Base-by-base conservation (phyloP, 1,284 basidiomycete species). In the Ceratobasidium sp. region DNA sequence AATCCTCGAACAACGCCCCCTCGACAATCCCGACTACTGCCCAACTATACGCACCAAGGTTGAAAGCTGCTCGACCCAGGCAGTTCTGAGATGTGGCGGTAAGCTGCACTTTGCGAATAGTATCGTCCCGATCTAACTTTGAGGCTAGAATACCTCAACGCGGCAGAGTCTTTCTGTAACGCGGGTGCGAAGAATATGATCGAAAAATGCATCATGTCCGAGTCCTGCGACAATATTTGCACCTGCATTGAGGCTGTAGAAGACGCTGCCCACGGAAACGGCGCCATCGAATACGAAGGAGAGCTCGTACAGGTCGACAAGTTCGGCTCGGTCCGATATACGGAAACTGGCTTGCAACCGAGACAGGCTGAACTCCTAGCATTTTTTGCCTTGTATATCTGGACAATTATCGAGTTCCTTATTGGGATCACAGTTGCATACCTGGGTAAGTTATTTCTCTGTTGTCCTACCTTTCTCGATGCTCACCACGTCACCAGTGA, bases 121-220 rank as follows among this genome's bases (percentile, higher is more conserved):
- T 7, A 56, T 24, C 14, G 27, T 37, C 34, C 34, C 34, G 9
- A 9, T 37, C 53, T 27, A 16, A 14, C 9, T 2, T 31, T 56
- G 7, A 3, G 43, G 7, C 6, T 39, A 61, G 58, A 16, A 27
- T 61, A 61, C 19, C 34, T 61, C 16, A 41, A 2, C 58, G 58
- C 58, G 14, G 58, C 58, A 16, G 37, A 43, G 24, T 24, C 37
- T 9, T 41, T 61, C 24, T 61, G 58, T 31, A 61, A 61, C 58
- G 58, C 58, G 2, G 58, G 37, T 19, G 13, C 7, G n/a, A n/a
- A 24, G 9, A 61, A 61, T 41, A 29, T 61, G 19, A 27, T 61
- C 11, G 58, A 61, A 34, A 61, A n/a, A 41, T 61, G 58, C 22
- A 61, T 61, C 37, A 61, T 61, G 58, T 61, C 58, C 34, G 58